Percentiles rank a stretch among this genome's conserved stretches.
Conservation (phyloP, 352 stramenopile species). For the Pythium volutum region DNA sequence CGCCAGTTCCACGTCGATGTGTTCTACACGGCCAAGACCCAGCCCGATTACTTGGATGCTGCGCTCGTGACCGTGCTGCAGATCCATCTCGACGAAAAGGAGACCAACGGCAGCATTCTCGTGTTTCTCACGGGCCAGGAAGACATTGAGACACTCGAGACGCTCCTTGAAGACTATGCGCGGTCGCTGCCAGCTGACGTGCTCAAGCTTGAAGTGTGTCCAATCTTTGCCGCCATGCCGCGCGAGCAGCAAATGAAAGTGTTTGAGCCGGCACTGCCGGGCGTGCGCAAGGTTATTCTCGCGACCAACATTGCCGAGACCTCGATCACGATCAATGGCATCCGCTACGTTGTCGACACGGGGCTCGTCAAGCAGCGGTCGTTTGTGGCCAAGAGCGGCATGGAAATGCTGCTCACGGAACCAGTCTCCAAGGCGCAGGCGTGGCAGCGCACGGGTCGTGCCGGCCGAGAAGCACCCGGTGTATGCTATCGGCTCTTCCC, state of each 20-base stretch:
- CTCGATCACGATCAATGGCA: slow-evolving; percentile 98
- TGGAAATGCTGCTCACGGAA: slow-evolving; percentile 87
- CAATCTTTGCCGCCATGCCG: slow-evolving; percentile 95
- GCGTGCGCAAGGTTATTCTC: slow-evolving; percentile 91
- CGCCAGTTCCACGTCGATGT: slow-evolving; percentile 89
- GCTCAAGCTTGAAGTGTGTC: slow-evolving; percentile 88
- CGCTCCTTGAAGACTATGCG: slow-evolving; percentile 80
- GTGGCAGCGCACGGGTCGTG: slow-evolving; percentile 88
- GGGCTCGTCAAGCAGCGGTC: slow-evolving; percentile 86
- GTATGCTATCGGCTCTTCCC: slow-evolving; percentile 84
- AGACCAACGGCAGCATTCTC: slow-evolving; percentile 87
- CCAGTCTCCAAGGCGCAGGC: slow-evolving; percentile 89
- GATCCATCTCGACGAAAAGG: slow-evolving; percentile 84
- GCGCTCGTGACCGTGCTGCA: slow-evolving; percentile 87
- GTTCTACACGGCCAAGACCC: slow-evolving; percentile 85
- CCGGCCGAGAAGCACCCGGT: slow-evolving; percentile 77
- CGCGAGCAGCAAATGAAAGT: slow-evolving; percentile 93
- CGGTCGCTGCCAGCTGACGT: slow-evolving; percentile 63
- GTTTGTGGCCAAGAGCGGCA: slow-evolving; percentile 83
- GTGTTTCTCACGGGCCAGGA: slow-evolving; percentile 95
- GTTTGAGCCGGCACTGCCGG: slow-evolving; percentile 81
- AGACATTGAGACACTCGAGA: slow-evolving; percentile 93
- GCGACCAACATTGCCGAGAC: slow-evolving; percentile 97
- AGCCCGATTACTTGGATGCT: slow-evolving; percentile 89
- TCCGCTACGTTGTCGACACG: slow-evolving; percentile 87